These are phyloP conservation scores for Trypanosoma cruzi DNA, from an alignment of 208 protist species.

Conservation along the genomic window DNA sequence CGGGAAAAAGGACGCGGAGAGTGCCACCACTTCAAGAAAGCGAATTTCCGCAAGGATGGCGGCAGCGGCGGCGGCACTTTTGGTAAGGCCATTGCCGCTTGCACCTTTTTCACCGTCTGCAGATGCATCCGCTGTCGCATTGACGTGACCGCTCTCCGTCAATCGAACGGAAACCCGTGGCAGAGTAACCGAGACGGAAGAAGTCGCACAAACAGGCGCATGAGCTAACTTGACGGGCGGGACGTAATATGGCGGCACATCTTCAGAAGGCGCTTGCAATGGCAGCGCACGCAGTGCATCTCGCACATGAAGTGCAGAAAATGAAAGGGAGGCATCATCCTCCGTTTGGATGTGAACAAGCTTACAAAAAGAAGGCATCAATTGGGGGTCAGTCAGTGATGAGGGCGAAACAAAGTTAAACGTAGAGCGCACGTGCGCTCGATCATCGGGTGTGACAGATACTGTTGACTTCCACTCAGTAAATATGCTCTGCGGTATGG, in stretches of 20 bases:
- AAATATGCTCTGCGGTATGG: constrained; percentile 7
- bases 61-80: background rate
- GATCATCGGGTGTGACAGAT: constrained; percentile 14
- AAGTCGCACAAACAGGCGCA: background rate
- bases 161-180: constrained; percentile 13
- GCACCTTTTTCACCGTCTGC: background rate
- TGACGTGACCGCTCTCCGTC: constrained; percentile 7
- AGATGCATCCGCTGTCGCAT: background rate
- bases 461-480: constrained; percentile 6
- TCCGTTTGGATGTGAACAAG: constrained; percentile 8
- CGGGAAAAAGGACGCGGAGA: background rate
- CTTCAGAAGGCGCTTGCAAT: background rate
- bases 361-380: background rate
- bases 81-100: background rate
- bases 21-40: constrained; percentile 13
- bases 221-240: background rate
- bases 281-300: constrained; percentile 7
- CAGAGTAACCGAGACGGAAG: constrained; percentile 4
- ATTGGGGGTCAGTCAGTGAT: background rate
- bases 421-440: constrained; percentile 6
- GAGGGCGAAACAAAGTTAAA: constrained; percentile 14
- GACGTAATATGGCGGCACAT: constrained; percentile 9
- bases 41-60: constrained; percentile 12
- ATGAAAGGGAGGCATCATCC: constrained; percentile 1
- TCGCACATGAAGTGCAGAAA: constrained; percentile 21